These are phyloP conservation scores for Ophiocordyceps sinensis DNA, from an alignment of 2,329 filamentous ascomycete species.

Conservation along the genomic window DNA sequence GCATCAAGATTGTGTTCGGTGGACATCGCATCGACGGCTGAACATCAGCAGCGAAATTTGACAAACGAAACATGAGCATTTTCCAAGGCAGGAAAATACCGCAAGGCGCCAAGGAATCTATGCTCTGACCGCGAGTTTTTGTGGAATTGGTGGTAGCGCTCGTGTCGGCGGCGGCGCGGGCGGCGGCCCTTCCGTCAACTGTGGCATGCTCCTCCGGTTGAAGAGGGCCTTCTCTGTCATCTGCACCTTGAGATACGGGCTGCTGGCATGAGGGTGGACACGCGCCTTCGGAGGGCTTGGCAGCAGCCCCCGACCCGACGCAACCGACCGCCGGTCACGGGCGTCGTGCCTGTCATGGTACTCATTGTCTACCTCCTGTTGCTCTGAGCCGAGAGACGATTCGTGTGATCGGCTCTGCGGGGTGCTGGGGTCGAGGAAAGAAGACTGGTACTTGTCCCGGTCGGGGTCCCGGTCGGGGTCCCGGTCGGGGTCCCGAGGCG, in stretches of 20 bases:
- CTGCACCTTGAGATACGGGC: slow-evolving; percentile 8
- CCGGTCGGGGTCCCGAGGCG: background rate
- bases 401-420: slow-evolving; percentile 3
- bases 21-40: too few relatives aligned
- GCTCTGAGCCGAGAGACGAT: slow-evolving; percentile 10
- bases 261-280: slow-evolving; percentile 13
- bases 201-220: slow-evolving; percentile 35
- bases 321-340: too few relatives aligned
- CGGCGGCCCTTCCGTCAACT: slow-evolving; percentile 32
- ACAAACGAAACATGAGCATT: too few relatives aligned
- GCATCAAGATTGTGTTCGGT: too few relatives aligned
- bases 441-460: background rate
- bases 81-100: too few relatives aligned
- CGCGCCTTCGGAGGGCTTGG: slow-evolving; percentile 17
- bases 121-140: slow-evolving; percentile 7
- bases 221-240: slow-evolving; percentile 9
- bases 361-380: slow-evolving; percentile 9
- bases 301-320: slow-evolving; percentile 3
- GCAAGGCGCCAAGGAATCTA: background rate
- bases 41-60: too few relatives aligned
- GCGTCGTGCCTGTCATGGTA: slow-evolving; percentile 9
- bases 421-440: slow-evolving; percentile 2
- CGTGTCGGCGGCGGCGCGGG: slow-evolving; percentile 39
- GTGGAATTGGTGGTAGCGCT: slow-evolving; percentile 39
- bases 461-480: background rate